Conservation (phyloP, 257 asterid genomes). For the Verbena officinalis region DNA sequence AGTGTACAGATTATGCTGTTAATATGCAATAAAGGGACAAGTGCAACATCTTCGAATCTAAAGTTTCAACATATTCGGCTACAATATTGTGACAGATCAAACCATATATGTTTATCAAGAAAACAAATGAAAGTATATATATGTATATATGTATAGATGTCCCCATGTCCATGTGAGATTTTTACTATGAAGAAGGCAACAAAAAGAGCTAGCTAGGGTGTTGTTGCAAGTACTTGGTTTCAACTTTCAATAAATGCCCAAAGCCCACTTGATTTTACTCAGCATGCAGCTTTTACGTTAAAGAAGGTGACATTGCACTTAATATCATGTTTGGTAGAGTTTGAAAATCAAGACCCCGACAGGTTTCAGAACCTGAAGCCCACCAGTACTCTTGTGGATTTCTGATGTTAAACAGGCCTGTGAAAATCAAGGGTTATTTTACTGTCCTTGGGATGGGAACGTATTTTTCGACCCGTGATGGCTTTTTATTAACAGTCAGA, state of each 20-base stretch:
- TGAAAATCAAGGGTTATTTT: no score
- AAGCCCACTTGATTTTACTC: conserved; percentile 24
- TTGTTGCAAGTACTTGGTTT: conserved; percentile 9
- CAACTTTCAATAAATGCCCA: conserved; percentile 37
- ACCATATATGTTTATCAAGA: background rate
- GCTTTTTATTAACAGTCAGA: no score
- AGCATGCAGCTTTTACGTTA: conserved; percentile 27
- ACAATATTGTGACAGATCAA: conserved; percentile 3
- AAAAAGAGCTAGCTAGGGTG: conserved; percentile 7
- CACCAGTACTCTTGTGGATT: background rate
- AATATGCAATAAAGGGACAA: background rate
- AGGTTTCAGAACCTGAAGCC: conserved; percentile 34
- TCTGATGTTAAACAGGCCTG: no score
- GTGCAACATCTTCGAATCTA: conserved; percentile 32
- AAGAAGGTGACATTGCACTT: no score
- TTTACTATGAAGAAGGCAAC: conserved; percentile 20
- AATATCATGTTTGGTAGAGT: conserved; percentile 4
- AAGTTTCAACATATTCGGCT: conserved; percentile 7
- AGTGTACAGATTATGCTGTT: background rate
- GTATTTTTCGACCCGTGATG: no score
- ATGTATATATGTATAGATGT: background rate
- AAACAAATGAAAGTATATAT: no score
- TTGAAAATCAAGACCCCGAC: conserved; percentile 27
- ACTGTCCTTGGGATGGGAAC: no score
- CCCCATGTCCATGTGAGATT: conserved; percentile 42